phyloP scores from a whole-genome alignment of 805 yeast genomes.

The Candida adriatica region DNA sequence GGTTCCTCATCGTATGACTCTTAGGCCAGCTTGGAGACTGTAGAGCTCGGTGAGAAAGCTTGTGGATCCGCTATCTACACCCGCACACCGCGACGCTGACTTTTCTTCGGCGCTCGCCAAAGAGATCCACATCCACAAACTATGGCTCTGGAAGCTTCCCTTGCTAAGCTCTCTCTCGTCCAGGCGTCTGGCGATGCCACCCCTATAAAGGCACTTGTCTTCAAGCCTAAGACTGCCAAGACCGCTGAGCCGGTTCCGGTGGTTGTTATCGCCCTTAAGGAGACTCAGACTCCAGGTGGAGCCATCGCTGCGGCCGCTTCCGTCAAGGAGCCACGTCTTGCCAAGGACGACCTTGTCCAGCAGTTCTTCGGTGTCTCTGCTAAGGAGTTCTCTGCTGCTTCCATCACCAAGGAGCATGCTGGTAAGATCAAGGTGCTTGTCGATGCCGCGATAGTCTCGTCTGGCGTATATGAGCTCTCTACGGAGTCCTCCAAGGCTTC shows the following conservation, averaged over 20 bases:
- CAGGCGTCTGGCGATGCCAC: slow-evolving; percentile 45
- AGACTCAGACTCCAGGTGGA: slow-evolving; percentile 64
- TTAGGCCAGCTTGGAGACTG: too few species aligned
- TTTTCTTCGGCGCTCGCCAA: background rate
- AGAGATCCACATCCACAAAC: background rate
- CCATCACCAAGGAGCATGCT: slow-evolving; percentile 36
- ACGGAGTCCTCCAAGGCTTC: slow-evolving; percentile 47
- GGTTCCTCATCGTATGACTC: too few species aligned
- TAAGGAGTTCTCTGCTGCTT: slow-evolving; percentile 56
- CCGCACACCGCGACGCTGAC: background rate
- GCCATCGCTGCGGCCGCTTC: slow-evolving; percentile 59
- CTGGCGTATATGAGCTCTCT: slow-evolving; percentile 33
- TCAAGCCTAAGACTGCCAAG: slow-evolving; percentile 89
- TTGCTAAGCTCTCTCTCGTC: slow-evolving; percentile 59
- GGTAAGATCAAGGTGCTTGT: slow-evolving; percentile 55
- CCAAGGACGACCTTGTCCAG: slow-evolving; percentile 70
- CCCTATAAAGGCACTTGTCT: slow-evolving; percentile 69
- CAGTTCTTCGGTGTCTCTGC: slow-evolving; percentile 53
- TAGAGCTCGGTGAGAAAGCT: too few species aligned
- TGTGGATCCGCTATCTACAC: too few species aligned
- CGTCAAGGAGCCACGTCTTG: slow-evolving; percentile 82
- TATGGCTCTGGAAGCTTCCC: slow-evolving; percentile 65
- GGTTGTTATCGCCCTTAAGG: slow-evolving; percentile 65
- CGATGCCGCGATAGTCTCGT: slow-evolving; percentile 37
- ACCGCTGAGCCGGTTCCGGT: slow-evolving; percentile 73